phyloP scores from a whole-genome alignment of 2,329 filamentous ascomycete species.

The Aspergillus ruber region DNA sequence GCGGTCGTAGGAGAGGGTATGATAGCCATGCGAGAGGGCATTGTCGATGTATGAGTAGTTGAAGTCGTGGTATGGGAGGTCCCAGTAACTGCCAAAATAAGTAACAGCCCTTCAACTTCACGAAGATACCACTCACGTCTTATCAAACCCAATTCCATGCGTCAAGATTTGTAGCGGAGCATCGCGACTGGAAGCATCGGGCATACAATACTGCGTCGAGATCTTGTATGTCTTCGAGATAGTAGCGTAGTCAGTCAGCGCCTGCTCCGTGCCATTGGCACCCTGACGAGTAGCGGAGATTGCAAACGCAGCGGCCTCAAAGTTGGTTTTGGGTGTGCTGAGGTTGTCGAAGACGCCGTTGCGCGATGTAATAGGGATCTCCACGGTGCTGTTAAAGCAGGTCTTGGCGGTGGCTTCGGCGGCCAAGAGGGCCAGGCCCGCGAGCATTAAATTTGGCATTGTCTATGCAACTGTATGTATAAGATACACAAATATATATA shows the following conservation, averaged over 20 bases:
- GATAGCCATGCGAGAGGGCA: conserved; percentile 30
- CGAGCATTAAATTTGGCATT: background rate
- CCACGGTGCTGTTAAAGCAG: conserved; percentile 3
- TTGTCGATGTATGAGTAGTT: conserved; percentile 34
- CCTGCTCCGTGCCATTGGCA: conserved; percentile 7
- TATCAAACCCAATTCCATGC: conserved; percentile 33
- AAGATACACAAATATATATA: too few relatives aligned
- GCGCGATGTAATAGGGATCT: conserved; percentile 1
- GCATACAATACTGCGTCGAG: background rate
- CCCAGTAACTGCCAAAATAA: conserved; percentile 26
- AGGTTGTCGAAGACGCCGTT: conserved; percentile 7
- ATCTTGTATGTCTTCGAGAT: conserved; percentile 9
- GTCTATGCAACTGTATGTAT: background rate
- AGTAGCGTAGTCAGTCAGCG: conserved; percentile 11
- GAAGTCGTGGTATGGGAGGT: conserved; percentile 21
- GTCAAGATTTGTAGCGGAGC: conserved; percentile 32
- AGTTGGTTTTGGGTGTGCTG: conserved; percentile 11
- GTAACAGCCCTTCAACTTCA: background rate
- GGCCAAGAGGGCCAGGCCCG: background rate
- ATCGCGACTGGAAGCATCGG: background rate
- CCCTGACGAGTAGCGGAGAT: conserved; percentile 9
- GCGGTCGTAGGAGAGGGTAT: conserved; percentile 36
- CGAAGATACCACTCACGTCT: conserved; percentile 6
- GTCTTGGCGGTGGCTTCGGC: background rate
- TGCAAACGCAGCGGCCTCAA: conserved; percentile 9